Evolutionary conservation across 345 rosid genomes (phyloP).

Genomic region (Eucalyptus sideroxylon): DNA sequence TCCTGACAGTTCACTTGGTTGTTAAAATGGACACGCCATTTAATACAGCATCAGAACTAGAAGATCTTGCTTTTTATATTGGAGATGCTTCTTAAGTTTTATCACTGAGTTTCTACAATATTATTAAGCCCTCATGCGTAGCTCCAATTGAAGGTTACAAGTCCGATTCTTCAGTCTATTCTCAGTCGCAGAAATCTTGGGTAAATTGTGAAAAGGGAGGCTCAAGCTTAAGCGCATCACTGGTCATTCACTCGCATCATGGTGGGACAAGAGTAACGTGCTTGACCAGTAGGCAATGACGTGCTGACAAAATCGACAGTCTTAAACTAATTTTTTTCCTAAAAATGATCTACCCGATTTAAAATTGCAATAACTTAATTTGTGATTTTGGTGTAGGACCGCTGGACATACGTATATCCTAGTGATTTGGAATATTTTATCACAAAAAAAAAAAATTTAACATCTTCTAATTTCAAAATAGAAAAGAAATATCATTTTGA

Average conservation of each 20-base stretch:
- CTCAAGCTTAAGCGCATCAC: background rate
- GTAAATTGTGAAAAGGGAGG: background rate
- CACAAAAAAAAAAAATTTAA: background rate
- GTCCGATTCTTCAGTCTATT: background rate
- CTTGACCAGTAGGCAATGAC: background rate
- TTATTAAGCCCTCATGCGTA: background rate
- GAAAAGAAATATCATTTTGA: background rate
- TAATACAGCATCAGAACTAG: background rate
- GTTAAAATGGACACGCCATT: background rate
- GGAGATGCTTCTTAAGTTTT: background rate
- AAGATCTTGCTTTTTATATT: background rate
- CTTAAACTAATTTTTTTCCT: background rate
- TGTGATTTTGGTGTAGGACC: background rate
- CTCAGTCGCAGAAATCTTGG: background rate
- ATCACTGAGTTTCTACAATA: background rate
- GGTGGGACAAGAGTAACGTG: background rate
- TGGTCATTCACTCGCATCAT: background rate
- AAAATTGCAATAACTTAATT: background rate
- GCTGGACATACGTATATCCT: background rate
- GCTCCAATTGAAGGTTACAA: background rate
- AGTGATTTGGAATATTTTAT: background rate
- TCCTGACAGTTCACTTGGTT: background rate
- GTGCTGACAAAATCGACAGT: background rate
- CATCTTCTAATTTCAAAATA: background rate
- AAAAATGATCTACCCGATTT: background rate